Evolutionary conservation across 176 grass and related monocot species (phyloP), one percentile per base, ranked within the genome.

Genomic region (Hyparrhenia diplandra): DNA sequence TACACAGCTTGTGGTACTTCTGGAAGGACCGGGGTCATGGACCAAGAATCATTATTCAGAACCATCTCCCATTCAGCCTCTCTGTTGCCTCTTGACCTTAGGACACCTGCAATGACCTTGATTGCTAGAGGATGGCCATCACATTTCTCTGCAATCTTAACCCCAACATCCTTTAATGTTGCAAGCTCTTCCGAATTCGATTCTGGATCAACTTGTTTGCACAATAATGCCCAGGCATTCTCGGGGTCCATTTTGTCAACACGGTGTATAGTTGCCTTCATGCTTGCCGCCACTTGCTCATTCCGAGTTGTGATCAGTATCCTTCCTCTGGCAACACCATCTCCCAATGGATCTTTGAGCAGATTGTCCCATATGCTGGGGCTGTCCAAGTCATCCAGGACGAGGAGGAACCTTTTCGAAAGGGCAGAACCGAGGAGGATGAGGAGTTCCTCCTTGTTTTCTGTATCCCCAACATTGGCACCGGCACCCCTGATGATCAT

Each of bases 341-440:
- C 84, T 55, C 83, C 85, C 21, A 97, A 41, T 0, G 79, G 80
- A 80, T 88, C 82, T 73, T 85, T 91, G 57, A 94, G 84, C 78
- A 94, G 84, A 82, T 87, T 46, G 5, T 88, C 82, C 94, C 94
- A 97, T 59, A 94, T 55, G 36, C 64, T 51, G 0, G 75, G 45
- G 43, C 21, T 92, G 76, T 89, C 74, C 71, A 97, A 78, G 87
- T 92, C 94, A 85, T 97, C 94, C 29, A 97, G 69, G 51, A 97
- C 69, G 35, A 97, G 71, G 10, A 97, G 77, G 39, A 94, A 94
- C 37, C 80, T 92, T 79, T 89, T 85, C 0, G 85, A 78, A 77
- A 94, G 85, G 40, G 85, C 47, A 60, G 85, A 85, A n/a, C 70
- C 30, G 36, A 97, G 83, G 63, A 67, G 72, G 21, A 10, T 5